Percentiles rank a stretch among this genome's conserved stretches.
Evolutionary conservation across 352 stramenopile species (phyloP).

Genomic region (Phytophthora meadii): DNA sequence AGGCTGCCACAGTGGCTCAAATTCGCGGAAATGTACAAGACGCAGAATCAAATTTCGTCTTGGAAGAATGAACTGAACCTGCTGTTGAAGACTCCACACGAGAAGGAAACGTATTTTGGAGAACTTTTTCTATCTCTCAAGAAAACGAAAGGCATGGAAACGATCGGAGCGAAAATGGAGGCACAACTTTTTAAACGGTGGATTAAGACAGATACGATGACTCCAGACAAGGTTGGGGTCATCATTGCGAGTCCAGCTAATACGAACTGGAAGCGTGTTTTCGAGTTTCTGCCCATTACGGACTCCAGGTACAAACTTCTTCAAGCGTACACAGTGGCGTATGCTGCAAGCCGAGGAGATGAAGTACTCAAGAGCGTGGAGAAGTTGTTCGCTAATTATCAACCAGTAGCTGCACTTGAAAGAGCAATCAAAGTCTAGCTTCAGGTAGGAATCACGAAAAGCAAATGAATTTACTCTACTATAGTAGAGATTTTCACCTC

Average conservation of each 20-base stretch:
- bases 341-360: background rate
- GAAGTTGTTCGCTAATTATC: background rate
- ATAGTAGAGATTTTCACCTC: too few relatives aligned
- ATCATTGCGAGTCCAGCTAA: background rate
- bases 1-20: background rate
- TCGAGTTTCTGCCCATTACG: background rate
- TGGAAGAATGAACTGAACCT: background rate
- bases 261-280: conserved; percentile 1
- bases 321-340: conserved; percentile 1
- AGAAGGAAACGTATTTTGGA: background rate
- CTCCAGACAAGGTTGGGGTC: background rate
- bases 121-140: background rate
- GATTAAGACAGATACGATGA: background rate
- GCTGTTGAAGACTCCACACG: background rate
- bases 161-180: background rate
- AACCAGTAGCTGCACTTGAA: conserved; percentile 3
- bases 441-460: too few relatives aligned
- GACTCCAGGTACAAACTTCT: background rate
- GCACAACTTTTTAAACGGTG: background rate
- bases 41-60: background rate
- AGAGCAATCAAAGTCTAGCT: background rate
- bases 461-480: too few relatives aligned
- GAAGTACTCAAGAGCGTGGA: background rate
- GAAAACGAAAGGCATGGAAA: background rate
- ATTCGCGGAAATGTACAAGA: background rate